Conservation (phyloP, 768 basidiomycete genomes). For the Mrakia gelida region DNA sequence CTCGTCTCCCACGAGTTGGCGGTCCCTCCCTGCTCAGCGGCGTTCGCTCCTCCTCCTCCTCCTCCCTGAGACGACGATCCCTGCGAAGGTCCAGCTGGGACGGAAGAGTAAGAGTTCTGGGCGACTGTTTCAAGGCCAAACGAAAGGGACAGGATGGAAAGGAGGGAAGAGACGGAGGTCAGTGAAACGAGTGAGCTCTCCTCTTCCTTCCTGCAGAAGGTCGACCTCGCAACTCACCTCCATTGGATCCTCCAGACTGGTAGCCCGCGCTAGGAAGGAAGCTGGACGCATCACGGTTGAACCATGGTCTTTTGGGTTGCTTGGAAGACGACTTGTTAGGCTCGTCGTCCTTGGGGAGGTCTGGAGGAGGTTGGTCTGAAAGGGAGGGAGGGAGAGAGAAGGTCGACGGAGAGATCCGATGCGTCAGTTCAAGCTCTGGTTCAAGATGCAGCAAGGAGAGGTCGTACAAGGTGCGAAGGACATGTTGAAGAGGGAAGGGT, state of each 20-base stretch:
- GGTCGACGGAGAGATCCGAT: background rate
- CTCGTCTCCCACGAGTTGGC: slow-evolving; percentile 67
- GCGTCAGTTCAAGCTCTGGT: background rate
- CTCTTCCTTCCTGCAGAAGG: background rate
- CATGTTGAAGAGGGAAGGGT: background rate
- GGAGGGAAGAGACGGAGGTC: background rate
- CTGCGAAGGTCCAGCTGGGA: background rate
- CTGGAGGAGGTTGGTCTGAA: slow-evolving; percentile 32
- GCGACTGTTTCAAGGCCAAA: background rate
- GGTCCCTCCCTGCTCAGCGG: slow-evolving; percentile 32
- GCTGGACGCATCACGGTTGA: slow-evolving; percentile 21
- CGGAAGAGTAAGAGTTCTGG: slow-evolving; percentile 20
- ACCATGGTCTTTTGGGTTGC: slow-evolving; percentile 24
- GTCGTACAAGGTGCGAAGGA: slow-evolving; percentile 24
- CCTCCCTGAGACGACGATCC: background rate
- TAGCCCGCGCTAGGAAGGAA: slow-evolving; percentile 8
- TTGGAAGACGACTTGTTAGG: slow-evolving; percentile 5
- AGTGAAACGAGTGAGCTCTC: background rate
- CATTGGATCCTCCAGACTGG: slow-evolving; percentile 11
- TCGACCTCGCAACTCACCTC: background rate
- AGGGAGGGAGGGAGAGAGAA: background rate
- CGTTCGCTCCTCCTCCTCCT: background rate
- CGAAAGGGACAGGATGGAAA: too few relatives aligned
- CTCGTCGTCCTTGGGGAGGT: slow-evolving; percentile 23
- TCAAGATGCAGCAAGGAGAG: background rate